phyloP scores from a whole-genome alignment of 2,329 filamentous ascomycete species.

The Cylindrodendrum hubeiense region DNA sequence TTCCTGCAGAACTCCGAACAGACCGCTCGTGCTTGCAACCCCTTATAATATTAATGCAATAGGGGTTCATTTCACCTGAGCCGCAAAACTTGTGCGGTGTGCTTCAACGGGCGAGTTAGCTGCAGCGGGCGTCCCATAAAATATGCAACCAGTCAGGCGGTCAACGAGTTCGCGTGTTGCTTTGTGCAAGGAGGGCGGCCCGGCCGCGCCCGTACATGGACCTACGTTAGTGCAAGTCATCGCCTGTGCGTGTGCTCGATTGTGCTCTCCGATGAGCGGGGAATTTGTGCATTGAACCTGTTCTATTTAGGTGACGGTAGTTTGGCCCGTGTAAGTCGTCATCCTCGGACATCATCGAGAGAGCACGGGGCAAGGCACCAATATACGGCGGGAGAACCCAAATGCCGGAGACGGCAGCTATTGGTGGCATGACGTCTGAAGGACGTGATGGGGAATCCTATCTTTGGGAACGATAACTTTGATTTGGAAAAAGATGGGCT shows the following conservation, averaged over 20 bases:
- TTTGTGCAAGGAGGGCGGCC: constrained; percentile 36
- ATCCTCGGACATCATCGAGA: constrained; percentile 27
- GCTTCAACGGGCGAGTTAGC: constrained; percentile 43
- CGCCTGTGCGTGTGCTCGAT: constrained; percentile 26
- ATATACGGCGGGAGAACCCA: constrained; percentile 28
- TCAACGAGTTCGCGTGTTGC: constrained; percentile 40
- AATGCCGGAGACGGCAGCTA: constrained; percentile 33
- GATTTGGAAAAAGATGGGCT: constrained; percentile 36
- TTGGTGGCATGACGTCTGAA: constrained; percentile 34
- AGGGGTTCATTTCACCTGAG: constrained; percentile 45
- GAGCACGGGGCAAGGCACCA: constrained; percentile 40
- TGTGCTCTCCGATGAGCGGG: constrained; percentile 23
- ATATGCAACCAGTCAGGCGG: constrained; percentile 48
- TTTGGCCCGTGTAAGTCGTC: constrained; percentile 38
- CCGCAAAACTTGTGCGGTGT: constrained; percentile 45
- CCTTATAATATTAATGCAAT: constrained; percentile 40
- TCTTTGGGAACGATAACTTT: constrained; percentile 36
- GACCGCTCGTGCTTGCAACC: constrained; percentile 32
- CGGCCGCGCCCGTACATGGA: constrained; percentile 25
- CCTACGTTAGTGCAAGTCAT: constrained; percentile 38
- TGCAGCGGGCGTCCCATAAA: constrained; percentile 47
- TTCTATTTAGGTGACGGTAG: constrained; percentile 24
- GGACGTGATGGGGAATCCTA: constrained; percentile 28
- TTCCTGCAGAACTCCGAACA: constrained; percentile 8
- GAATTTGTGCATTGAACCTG: constrained; percentile 27